phyloP scores from a whole-genome alignment of 441 rosid species.

The Gossypium schwendimanii region DNA sequence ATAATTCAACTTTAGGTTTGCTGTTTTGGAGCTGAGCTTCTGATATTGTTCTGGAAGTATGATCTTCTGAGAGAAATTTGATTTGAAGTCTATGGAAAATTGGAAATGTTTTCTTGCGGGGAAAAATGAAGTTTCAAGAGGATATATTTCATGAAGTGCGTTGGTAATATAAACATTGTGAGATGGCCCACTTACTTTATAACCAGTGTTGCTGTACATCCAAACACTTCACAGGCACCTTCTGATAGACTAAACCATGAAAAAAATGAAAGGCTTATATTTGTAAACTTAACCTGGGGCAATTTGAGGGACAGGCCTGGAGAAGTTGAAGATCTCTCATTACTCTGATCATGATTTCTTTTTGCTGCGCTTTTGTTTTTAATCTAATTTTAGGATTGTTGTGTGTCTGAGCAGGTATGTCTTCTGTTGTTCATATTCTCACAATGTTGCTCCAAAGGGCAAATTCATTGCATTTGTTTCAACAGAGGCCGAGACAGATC shows the following conservation, averaged over 20 bases:
- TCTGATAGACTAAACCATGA: too few species aligned
- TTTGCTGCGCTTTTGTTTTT: not conserved
- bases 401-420: constrained; percentile 53
- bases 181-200: too few species aligned
- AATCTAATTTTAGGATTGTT: not conserved
- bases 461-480: constrained; percentile 86
- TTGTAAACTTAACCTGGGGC: not conserved
- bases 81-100: not conserved
- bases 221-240: too few species aligned
- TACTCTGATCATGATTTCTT: not conserved
- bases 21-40: not conserved
- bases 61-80: not conserved
- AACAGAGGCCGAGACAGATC: constrained; percentile 76
- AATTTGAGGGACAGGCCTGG: not conserved
- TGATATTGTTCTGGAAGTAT: not conserved
- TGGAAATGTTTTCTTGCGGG: not conserved
- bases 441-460: constrained; percentile 85
- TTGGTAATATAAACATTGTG: too few species aligned
- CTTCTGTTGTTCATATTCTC: constrained; percentile 83
- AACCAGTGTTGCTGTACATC: too few species aligned
- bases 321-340: not conserved
- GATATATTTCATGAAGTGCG: too few species aligned
- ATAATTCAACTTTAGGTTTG: not conserved
- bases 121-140: not conserved
- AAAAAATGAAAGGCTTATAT: not conserved